Percentiles rank a stretch among this genome's conserved stretches.
Evolutionary conservation across 257 asterid species (phyloP).

Genomic region (Penstemon davidsonii): DNA sequence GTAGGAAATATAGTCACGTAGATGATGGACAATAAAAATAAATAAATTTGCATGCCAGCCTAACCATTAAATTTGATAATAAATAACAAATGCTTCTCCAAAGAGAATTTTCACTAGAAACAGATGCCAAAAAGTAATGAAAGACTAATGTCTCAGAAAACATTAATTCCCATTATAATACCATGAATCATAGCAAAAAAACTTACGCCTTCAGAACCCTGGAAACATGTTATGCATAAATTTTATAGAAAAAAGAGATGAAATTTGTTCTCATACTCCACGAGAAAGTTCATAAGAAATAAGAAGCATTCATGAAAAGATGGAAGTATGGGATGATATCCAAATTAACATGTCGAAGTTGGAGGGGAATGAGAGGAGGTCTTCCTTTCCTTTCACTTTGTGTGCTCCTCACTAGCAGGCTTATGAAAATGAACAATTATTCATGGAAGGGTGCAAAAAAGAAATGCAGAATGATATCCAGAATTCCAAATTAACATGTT

Average conservation of each 20-base stretch:
- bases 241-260: background rate
- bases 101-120: background rate
- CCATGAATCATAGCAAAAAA: conserved; percentile 11
- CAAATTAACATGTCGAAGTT: background rate
- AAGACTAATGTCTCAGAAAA: background rate
- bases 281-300: background rate
- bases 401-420: too few species aligned
- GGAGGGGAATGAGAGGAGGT: background rate
- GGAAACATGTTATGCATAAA: background rate
- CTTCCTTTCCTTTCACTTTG: conserved; percentile 1
- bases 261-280: background rate
- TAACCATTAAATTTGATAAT: background rate
- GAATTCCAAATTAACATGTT: background rate
- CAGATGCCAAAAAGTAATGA: background rate
- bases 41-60: background rate
- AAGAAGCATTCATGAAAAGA: background rate
- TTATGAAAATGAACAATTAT: background rate
- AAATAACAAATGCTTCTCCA: conserved; percentile 1
- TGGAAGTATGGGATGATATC: background rate
- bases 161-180: background rate
- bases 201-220: background rate
- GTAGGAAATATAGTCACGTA: background rate
- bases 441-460: background rate
- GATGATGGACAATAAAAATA: background rate
- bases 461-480: background rate